These are phyloP conservation scores for Chalaropsis ovoidea DNA, from an alignment of 2,329 filamentous ascomycete species.

Conservation along the genomic window DNA sequence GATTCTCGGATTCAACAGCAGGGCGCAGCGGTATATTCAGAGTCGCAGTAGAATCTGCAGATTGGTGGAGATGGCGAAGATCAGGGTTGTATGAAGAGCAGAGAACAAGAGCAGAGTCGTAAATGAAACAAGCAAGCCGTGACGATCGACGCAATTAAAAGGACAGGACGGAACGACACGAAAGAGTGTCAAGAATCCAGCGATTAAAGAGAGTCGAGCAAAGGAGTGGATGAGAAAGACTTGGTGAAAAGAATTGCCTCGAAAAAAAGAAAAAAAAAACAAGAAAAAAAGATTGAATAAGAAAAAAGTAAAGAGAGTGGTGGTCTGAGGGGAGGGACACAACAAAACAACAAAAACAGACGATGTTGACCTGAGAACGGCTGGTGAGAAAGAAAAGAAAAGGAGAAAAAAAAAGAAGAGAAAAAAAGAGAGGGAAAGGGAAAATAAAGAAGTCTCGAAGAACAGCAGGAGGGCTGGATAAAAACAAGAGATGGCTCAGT, in stretches of 20 bases:
- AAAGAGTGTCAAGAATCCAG: background rate
- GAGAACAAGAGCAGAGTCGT: background rate
- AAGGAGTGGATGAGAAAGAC: constrained; percentile 5
- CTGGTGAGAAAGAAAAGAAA: constrained; percentile 18
- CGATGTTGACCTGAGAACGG: constrained; percentile 20
- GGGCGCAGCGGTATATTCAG: background rate
- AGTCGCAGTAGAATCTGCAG: background rate
- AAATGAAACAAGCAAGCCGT: background rate
- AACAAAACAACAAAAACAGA: constrained; percentile 13
- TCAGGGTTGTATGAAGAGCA: background rate
- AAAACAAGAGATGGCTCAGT: background rate
- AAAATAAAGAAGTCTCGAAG: constrained; percentile 12
- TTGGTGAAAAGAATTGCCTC: background rate
- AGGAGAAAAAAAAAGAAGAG: constrained; percentile 1
- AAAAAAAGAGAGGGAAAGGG: constrained; percentile 11
- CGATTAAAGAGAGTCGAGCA: constrained; percentile 6
- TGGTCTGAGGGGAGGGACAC: background rate
- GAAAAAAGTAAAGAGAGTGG: background rate
- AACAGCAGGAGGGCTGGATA: constrained; percentile 3
- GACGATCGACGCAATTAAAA: background rate
- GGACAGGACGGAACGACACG: background rate
- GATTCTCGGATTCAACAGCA: background rate
- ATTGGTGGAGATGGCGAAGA: background rate
- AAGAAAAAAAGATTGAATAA: constrained; percentile 15
- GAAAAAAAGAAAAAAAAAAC: constrained; percentile 7